These are phyloP conservation scores for Ochromonas danica DNA, from an alignment of 108 stramenopile genomes.

Conservation along the genomic window DNA sequence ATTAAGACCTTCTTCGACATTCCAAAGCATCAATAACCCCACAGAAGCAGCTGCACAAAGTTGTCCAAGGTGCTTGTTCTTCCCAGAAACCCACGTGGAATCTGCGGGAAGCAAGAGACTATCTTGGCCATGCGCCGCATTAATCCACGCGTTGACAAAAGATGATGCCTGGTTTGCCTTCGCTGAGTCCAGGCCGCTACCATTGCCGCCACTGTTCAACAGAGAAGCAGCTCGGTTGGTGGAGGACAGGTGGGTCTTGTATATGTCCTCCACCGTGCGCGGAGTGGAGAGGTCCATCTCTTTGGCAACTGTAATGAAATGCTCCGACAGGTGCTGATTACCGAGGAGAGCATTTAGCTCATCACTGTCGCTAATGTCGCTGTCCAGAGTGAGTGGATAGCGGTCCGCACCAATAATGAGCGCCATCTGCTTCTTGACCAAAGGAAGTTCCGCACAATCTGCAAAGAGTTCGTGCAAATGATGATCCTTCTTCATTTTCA, in stretches of 20 bases:
- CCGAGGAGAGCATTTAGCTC: constrained; percentile 86
- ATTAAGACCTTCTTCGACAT: constrained; percentile 97
- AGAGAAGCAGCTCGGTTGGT: background rate
- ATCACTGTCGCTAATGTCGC: constrained; percentile 75
- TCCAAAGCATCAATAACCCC: constrained; percentile 93
- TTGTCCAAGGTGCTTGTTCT: constrained; percentile 98
- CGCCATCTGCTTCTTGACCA: constrained; percentile 62
- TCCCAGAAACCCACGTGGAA: constrained; percentile 58
- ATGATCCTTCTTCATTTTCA: constrained; percentile 70
- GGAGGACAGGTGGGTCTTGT: constrained; percentile 86
- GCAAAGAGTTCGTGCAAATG: constrained; percentile 70
- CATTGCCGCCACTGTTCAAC: background rate
- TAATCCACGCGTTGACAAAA: constrained; percentile 98
- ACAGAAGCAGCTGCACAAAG: constrained; percentile 93
- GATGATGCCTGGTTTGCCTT: constrained; percentile 96
- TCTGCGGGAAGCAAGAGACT: constrained; percentile 51
- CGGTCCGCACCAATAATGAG: constrained; percentile 80
- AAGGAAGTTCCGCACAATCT: constrained; percentile 40
- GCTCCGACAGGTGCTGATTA: constrained; percentile 80
- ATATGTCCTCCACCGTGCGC: constrained; percentile 96
- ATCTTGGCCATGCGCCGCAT: constrained; percentile 93
- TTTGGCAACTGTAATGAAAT: constrained; percentile 72
- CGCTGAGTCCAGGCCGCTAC: constrained; percentile 74
- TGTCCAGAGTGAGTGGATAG: background rate
- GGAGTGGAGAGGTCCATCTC: constrained; percentile 90